These are phyloP conservation scores for Pleurotus cornucopiae DNA, from an alignment of 768 basidiomycete genomes.

Conservation along the genomic window DNA sequence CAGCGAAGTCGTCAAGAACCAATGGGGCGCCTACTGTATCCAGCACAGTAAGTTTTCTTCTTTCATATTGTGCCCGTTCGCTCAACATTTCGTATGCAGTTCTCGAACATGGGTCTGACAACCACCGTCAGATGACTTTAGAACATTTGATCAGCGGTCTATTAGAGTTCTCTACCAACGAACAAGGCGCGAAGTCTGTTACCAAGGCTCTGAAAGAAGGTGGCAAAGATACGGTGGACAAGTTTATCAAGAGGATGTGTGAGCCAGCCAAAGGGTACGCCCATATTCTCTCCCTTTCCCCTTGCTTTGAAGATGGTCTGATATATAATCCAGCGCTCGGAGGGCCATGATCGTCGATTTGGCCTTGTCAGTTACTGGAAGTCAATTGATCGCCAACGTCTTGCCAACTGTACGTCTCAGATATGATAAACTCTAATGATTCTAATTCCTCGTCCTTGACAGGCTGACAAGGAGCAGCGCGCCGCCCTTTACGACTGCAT, in stretches of 20 bases:
- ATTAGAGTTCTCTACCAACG: slow-evolving; percentile 74
- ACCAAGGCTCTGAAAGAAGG: slow-evolving; percentile 86
- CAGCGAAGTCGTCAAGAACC: slow-evolving; percentile 76
- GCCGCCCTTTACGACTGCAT: slow-evolving; percentile 81
- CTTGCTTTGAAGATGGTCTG: not conserved
- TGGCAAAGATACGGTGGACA: slow-evolving; percentile 69
- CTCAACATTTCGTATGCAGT: slow-evolving; percentile 35
- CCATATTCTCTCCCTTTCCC: slow-evolving; percentile 8
- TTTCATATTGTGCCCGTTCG: not conserved
- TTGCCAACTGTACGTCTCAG: slow-evolving; percentile 58
- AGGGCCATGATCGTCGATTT: slow-evolving; percentile 85
- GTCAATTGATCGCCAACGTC: slow-evolving; percentile 80
- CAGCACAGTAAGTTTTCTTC: slow-evolving; percentile 63
- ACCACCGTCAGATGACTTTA: slow-evolving; percentile 72
- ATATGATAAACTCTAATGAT: slow-evolving; percentile 8
- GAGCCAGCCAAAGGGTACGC: slow-evolving; percentile 76
- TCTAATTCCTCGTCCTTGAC: not conserved
- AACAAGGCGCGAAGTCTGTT: slow-evolving; percentile 86
- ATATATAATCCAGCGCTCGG: slow-evolving; percentile 36
- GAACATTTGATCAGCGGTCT: slow-evolving; percentile 75
- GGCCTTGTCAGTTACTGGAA: slow-evolving; percentile 78
- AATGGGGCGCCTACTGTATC: slow-evolving; percentile 87
- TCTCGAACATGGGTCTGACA: slow-evolving; percentile 78
- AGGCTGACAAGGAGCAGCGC: slow-evolving; percentile 88
- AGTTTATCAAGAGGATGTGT: slow-evolving; percentile 77